Percentiles rank a stretch among this genome's conserved stretches.
phyloP scores from a whole-genome alignment of 768 basidiomycete species.

The Cystofilobasidium ferigula region DNA sequence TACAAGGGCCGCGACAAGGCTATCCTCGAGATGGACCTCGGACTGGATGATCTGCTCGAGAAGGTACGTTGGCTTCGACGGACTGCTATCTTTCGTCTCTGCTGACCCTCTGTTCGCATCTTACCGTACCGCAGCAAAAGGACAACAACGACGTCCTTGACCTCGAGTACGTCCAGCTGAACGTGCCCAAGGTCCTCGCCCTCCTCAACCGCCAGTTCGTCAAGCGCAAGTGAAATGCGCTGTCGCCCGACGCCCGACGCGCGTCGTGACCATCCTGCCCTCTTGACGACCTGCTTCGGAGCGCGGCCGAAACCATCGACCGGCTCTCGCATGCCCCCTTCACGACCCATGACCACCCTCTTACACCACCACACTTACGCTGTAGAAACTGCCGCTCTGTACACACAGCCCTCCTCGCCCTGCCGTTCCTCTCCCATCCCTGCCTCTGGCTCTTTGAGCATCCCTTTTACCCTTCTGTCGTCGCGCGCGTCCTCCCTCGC shows the following conservation, averaged over 20 bases:
- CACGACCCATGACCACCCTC: too few species aligned
- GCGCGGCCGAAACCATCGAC: too few species aligned
- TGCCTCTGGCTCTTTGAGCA: too few species aligned
- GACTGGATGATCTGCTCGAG: slow-evolving; percentile 94
- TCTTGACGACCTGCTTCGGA: too few species aligned
- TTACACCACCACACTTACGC: too few species aligned
- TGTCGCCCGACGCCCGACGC: background rate
- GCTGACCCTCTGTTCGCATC: background rate
- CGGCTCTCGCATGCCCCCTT: too few species aligned
- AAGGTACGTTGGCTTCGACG: slow-evolving; percentile 51
- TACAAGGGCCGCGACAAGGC: slow-evolving; percentile 99
- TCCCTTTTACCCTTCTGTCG: too few species aligned
- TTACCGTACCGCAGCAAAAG: slow-evolving; percentile 62
- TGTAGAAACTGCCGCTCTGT: too few species aligned
- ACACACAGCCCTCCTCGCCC: too few species aligned
- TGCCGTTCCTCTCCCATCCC: too few species aligned
- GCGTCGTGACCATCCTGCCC: background rate
- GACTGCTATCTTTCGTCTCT: background rate
- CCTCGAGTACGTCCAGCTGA: slow-evolving; percentile 93
- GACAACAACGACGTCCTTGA: slow-evolving; percentile 94
- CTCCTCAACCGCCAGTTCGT: slow-evolving; percentile 24
- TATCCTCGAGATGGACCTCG: slow-evolving; percentile 98
- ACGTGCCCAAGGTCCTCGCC: slow-evolving; percentile 86
- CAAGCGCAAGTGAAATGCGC: slow-evolving; percentile 10
- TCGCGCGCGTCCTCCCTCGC: too few species aligned